Evolutionary conservation across 179 eudicot species (phyloP).

Genomic region (Silene noctiflora): DNA sequence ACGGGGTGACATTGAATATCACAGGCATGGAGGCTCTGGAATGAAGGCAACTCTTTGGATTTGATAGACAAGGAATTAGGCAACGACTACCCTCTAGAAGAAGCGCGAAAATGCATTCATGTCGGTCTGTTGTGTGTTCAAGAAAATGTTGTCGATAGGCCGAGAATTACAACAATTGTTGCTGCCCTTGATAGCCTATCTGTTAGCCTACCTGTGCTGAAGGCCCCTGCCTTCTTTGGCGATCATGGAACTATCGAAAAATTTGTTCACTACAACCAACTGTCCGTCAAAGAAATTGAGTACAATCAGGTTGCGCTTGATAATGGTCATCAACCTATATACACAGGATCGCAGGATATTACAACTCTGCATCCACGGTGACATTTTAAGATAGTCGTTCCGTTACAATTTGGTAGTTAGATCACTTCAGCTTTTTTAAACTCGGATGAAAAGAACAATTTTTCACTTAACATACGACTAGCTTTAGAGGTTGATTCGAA

Average conservation of each 20-base stretch:
- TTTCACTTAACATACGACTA: no score
- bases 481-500: no score
- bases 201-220: constrained; percentile 15
- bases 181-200: constrained; percentile 22
- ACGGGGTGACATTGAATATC: not conserved
- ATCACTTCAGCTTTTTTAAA: no score
- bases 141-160: constrained; percentile 2
- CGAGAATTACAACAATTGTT: constrained; percentile 17
- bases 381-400: not conserved
- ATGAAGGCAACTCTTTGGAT: constrained; percentile 8
- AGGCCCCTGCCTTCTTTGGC: constrained; percentile 12
- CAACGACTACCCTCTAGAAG: constrained; percentile 1
- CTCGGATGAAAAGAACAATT: no score
- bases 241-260: constrained; percentile 6
- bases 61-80: constrained; percentile 17
- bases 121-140: constrained; percentile 13
- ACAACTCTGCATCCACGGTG: constrained; percentile 14
- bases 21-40: constrained; percentile 25
- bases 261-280: not conserved
- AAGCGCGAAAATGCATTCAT: constrained; percentile 23
- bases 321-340: not conserved
- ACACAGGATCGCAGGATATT: not conserved
- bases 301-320: not conserved
- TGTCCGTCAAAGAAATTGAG: not conserved
- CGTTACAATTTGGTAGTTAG: no score